Evolutionary conservation across 495 filamentous ascomycete genomes (phyloP), one percentile per base, ranked within the genome.

Genomic region (Trichoderma gamsii): DNA sequence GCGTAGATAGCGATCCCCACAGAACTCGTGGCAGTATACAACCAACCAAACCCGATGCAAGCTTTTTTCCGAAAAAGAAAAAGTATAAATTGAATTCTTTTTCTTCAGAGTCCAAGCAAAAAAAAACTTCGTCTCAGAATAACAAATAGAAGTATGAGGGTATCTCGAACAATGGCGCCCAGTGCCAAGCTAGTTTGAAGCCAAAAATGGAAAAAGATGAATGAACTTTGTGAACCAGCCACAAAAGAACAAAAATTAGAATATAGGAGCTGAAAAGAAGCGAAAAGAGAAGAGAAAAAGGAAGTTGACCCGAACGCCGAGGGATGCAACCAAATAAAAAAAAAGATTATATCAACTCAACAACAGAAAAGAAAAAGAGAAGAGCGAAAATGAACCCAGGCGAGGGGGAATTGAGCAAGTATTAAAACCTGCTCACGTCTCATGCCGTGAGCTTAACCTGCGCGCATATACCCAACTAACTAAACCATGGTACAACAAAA

Each of bases 151-250:
- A 76, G 72, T 72, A 63, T 69, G 75, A 78, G 74, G 12, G 59
- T 70, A 66, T 67, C 46, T 72, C 29, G 68, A 75, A 66, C 74
- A 71, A 73, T 72, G 72, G 77, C 79, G 76, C 84, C 82, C 84
- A 78, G 80, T 84, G 80, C 82, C 82, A 84, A 85, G 77, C 82
- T 80, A 83, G 82, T 85, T 85, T 83, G 82, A 74, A 75, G 70
- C 74, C 29, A 29, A 29, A 74, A 70, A 71, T 75, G 74, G 80
- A 77, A 80, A 75, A 78, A 71, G 78, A 71, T 70, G 76, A 74
- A n/a, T 61, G 27, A 61, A n/a, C 9, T 13, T 29, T 29, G 56
- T 27, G 56, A 61, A n/a, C 56, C 56, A 61, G 56, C 56, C 56
- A 61, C 56, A 61, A 61, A 25, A 32, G 76, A 72, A 74, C 64